A percentile compares a stretch with the other conserved stretches of the same genome.
Evolutionary conservation across 1,284 basidiomycete genomes (phyloP).

Genomic region (Amylostereum areolatum): DNA sequence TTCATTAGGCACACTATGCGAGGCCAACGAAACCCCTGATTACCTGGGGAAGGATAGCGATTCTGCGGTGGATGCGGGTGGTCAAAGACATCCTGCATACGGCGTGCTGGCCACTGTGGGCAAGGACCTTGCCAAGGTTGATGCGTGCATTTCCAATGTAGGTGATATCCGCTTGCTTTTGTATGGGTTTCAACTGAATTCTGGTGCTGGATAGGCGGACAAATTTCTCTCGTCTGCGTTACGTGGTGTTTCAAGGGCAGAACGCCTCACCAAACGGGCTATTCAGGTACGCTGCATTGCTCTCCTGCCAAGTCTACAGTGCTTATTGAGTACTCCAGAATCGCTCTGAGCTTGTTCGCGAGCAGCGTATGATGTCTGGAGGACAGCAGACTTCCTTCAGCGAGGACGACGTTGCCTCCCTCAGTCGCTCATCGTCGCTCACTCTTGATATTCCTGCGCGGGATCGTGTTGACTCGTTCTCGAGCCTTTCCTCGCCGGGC

Average conservation of each 20-base stretch:
- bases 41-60: background rate
- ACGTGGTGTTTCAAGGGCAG: constrained; percentile 43
- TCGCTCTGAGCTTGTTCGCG: too few species aligned
- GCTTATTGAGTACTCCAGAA: too few species aligned
- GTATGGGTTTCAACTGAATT: constrained; percentile 7
- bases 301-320: too few species aligned
- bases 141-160: constrained; percentile 40
- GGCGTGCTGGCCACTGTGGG: constrained; percentile 42
- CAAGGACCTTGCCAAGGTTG: constrained; percentile 48
- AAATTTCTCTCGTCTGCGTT: constrained; percentile 44
- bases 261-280: too few species aligned
- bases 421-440: too few species aligned
- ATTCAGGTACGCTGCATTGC: too few species aligned
- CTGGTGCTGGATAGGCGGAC: constrained; percentile 35
- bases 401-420: too few species aligned
- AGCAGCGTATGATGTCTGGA: too few species aligned
- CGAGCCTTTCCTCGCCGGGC: background rate
- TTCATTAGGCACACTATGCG: constrained; percentile 20
- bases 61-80: constrained; percentile 13
- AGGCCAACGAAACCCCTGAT: constrained; percentile 9
- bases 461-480: constrained; percentile 10
- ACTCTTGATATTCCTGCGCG: constrained; percentile 21
- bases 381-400: too few species aligned
- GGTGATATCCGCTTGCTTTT: constrained; percentile 6
- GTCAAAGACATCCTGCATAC: constrained; percentile 33